Evolutionary conservation across 2,329 filamentous ascomycete species (phyloP).

Genomic region (Thermothelomyces thermophilus): DNA sequence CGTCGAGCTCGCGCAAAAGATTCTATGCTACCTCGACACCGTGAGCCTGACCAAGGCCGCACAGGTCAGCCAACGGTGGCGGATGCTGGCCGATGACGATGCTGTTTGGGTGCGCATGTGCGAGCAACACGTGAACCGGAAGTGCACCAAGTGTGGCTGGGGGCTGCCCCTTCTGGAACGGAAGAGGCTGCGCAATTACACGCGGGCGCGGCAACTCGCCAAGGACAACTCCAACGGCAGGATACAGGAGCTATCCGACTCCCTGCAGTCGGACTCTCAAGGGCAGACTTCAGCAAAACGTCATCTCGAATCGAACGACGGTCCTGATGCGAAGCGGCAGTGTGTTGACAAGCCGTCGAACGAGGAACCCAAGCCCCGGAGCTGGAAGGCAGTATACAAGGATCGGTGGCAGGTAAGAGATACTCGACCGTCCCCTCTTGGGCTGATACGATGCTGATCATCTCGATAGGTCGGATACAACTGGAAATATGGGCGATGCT

Average conservation of each 20-base stretch:
- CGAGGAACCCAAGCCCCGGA: slow-evolving; percentile 50
- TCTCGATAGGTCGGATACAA: slow-evolving; percentile 88
- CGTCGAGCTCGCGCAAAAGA: slow-evolving; percentile 85
- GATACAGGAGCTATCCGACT: slow-evolving; percentile 25
- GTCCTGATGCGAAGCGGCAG: slow-evolving; percentile 30
- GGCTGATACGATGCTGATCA: slow-evolving; percentile 29
- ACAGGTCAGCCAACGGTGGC: slow-evolving; percentile 86
- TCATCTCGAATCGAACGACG: slow-evolving; percentile 27
- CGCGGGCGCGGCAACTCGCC: slow-evolving; percentile 68
- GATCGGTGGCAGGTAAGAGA: slow-evolving; percentile 81
- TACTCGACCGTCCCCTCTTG: slow-evolving; percentile 60
- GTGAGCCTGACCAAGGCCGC: slow-evolving; percentile 92
- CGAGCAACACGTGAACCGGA: slow-evolving; percentile 89
- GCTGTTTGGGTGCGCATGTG: slow-evolving; percentile 99
- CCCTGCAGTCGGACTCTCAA: slow-evolving; percentile 6
- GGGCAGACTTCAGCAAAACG: slow-evolving; percentile 30
- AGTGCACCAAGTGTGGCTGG: slow-evolving; percentile 94
- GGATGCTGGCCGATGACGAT: slow-evolving; percentile 87
- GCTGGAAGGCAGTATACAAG: slow-evolving; percentile 96
- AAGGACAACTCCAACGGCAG: slow-evolving; percentile 30
- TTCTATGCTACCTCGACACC: slow-evolving; percentile 87
- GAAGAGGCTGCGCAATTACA: slow-evolving; percentile 80
- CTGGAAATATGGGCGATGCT: slow-evolving; percentile 92
- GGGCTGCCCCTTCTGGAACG: slow-evolving; percentile 83
- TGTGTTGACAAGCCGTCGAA: slow-evolving; percentile 22